Conservation (phyloP, 495 filamentous ascomycete species). For the Xylaria flabelliformis region DNA sequence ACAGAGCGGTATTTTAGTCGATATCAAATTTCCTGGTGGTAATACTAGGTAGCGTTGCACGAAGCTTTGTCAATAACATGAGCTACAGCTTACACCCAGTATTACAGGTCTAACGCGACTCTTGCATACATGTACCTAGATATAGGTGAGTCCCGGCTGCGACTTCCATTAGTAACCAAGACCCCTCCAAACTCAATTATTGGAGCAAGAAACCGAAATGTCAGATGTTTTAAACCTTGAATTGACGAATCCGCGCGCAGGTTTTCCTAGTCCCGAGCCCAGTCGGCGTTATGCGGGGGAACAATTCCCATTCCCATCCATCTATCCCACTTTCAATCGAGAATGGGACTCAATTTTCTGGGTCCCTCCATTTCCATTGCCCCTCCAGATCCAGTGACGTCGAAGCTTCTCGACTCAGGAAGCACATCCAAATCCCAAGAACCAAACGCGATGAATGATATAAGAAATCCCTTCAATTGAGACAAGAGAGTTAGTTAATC, state of each 20-base stretch:
- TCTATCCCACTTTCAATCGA: constrained; percentile 17
- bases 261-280: background rate
- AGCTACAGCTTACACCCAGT: background rate
- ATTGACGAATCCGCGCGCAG: background rate
- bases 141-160: background rate
- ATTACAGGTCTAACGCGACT: background rate
- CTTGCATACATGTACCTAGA: background rate
- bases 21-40: background rate
- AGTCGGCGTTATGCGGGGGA: constrained; percentile 8
- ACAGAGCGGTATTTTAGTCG: background rate
- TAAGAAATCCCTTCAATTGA: background rate
- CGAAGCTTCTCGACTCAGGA: constrained; percentile 29
- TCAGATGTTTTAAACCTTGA: background rate
- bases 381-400: constrained; percentile 20
- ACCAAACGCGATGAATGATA: background rate
- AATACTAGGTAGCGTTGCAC: background rate
- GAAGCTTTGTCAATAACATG: constrained; percentile 8
- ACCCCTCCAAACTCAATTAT: background rate
- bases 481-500: background rate
- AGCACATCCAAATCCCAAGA: background rate
- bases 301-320: background rate
- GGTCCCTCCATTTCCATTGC: background rate
- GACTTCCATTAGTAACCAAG: background rate
- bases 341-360: background rate
- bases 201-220: background rate